These are phyloP conservation scores for Ascochyta lentis DNA, from an alignment of 2,329 filamentous ascomycete genomes.

Conservation along the genomic window DNA sequence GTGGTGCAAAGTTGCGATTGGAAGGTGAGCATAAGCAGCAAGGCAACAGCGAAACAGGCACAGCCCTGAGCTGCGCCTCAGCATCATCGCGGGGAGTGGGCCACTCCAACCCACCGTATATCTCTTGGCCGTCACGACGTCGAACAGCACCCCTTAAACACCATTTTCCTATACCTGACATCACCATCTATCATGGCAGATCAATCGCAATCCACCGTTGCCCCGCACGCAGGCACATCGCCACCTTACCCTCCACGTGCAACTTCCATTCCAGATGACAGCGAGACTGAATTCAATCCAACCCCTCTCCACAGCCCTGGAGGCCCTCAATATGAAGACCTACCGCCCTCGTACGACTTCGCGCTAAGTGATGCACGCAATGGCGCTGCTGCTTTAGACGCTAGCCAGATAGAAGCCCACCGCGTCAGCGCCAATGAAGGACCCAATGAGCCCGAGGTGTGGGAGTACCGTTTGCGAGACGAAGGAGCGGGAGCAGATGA, in stretches of 20 bases:
- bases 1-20: conserved; percentile 7
- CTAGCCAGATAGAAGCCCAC: conserved; percentile 37
- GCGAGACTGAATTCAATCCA: conserved; percentile 40
- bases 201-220: conserved; percentile 16
- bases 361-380: conserved; percentile 40
- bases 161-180: background rate
- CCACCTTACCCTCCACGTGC: conserved; percentile 33
- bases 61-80: conserved; percentile 14
- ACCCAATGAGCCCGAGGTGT: conserved; percentile 30
- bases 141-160: too few relatives aligned
- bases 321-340: conserved; percentile 45
- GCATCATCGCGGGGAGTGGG: conserved; percentile 13
- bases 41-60: conserved; percentile 14
- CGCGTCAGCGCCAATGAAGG: conserved; percentile 33
- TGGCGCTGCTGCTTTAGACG: conserved; percentile 33
- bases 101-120: background rate
- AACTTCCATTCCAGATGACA: conserved; percentile 41
- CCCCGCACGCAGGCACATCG: conserved; percentile 22
- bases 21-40: background rate
- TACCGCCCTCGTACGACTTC: conserved; percentile 48
- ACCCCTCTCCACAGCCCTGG: conserved; percentile 41
- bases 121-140: conserved; percentile 2
- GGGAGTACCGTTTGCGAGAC: conserved; percentile 34
- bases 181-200: conserved; percentile 28
- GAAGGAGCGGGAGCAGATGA: conserved; percentile 24